phyloP scores from a whole-genome alignment of 768 basidiomycete genomes.

The Calocera viscosa region DNA sequence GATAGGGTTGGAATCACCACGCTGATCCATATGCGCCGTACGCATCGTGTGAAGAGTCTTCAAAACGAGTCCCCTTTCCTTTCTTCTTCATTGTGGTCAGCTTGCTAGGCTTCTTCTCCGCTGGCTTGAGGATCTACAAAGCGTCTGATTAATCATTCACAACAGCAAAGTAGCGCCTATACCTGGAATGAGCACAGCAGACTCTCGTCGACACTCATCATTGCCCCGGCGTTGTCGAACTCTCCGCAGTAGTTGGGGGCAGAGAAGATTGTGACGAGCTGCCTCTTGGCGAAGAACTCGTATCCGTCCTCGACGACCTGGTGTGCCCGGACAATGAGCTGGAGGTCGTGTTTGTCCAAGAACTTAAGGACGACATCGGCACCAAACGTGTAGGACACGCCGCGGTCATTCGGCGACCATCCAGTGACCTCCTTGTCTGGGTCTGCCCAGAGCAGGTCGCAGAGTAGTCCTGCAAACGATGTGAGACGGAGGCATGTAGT shows the following conservation, averaged over 20 bases:
- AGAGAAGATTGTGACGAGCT: slow-evolving; percentile 19
- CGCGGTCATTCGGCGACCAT: slow-evolving; percentile 16
- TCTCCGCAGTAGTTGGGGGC: slow-evolving; percentile 17
- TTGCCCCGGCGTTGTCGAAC: slow-evolving; percentile 16
- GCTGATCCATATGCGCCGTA: background rate
- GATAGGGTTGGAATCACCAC: background rate
- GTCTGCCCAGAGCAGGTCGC: slow-evolving; percentile 18
- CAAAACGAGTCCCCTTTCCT: background rate
- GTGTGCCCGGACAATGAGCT: slow-evolving; percentile 15
- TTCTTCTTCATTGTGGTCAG: slow-evolving; percentile 18
- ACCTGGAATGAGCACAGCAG: slow-evolving; percentile 12
- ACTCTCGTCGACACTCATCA: slow-evolving; percentile 13
- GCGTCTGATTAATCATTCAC: background rate
- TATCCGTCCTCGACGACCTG: slow-evolving; percentile 18
- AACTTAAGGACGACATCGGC: slow-evolving; percentile 18
- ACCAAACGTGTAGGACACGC: slow-evolving; percentile 16
- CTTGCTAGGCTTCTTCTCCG: slow-evolving; percentile 91
- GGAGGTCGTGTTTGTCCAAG: slow-evolving; percentile 18
- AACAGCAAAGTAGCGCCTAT: background rate
- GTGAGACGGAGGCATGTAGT: background rate
- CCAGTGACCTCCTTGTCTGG: slow-evolving; percentile 18
- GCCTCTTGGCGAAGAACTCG: slow-evolving; percentile 19
- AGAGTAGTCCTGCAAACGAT: slow-evolving; percentile 15
- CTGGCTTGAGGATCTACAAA: slow-evolving; percentile 86
- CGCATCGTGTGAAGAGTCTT: background rate